Evolutionary conservation across 345 rosid genomes (phyloP).

Genomic region (Syzygium grande): DNA sequence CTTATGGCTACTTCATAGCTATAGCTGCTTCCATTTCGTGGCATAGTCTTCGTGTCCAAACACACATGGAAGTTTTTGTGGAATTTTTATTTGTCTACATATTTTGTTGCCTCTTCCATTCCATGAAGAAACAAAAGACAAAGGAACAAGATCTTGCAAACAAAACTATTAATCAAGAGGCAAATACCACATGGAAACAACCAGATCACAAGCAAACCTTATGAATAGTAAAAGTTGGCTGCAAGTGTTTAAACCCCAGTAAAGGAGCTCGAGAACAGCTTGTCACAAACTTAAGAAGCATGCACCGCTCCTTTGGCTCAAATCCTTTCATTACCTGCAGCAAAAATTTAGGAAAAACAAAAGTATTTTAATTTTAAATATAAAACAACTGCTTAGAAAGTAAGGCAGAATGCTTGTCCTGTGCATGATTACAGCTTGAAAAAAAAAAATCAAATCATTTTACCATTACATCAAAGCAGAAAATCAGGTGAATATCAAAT

Average conservation of each 20-base stretch:
- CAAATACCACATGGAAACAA: not conserved
- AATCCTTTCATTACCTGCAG: constrained; percentile 76
- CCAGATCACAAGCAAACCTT: constrained; percentile 40
- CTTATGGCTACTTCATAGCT: not conserved
- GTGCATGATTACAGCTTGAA: not conserved
- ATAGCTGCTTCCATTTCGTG: not conserved
- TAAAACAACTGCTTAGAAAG: not conserved
- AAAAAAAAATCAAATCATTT: not conserved
- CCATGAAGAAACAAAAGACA: not conserved
- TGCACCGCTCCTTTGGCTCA: constrained; percentile 77
- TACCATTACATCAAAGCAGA: not conserved
- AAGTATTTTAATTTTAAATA: not conserved
- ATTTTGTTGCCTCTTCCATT: not conserved
- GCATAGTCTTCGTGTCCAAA: not conserved
- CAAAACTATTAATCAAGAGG: not conserved
- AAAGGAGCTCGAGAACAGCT: constrained; percentile 97
- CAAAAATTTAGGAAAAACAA: not conserved
- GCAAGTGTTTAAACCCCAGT: constrained; percentile 90
- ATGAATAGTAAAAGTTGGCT: constrained; percentile 87
- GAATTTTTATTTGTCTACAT: not conserved
- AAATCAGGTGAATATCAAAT: not conserved
- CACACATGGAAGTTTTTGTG: not conserved
- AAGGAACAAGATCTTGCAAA: not conserved
- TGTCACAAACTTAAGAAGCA: constrained; percentile 95
- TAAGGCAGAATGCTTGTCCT: not conserved